These are phyloP conservation scores for Beauveria bassiana DNA, from an alignment of 2,329 filamentous ascomycete species.

Conservation along the genomic window DNA sequence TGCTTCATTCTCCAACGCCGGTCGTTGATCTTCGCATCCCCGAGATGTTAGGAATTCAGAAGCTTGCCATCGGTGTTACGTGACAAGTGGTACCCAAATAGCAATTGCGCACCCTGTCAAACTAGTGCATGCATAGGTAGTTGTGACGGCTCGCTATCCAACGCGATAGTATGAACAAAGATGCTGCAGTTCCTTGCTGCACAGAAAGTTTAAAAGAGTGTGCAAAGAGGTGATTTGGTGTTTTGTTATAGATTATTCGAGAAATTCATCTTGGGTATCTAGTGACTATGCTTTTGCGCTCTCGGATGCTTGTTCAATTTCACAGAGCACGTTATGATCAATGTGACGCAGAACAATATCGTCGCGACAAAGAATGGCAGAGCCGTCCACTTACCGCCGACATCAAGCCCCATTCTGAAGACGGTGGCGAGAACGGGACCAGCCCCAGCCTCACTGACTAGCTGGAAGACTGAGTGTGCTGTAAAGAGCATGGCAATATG, in stretches of 20 bases:
- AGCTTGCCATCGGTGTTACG: neutral
- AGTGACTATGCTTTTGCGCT: neutral
- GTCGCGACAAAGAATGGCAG: conserved; percentile 3
- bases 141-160: no score
- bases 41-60: neutral
- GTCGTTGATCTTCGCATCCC: neutral
- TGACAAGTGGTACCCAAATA: neutral
- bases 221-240: no score
- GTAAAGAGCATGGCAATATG: conserved; percentile 8
- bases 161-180: conserved; percentile 52
- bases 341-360: neutral
- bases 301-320: neutral
- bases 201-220: conserved; percentile 36
- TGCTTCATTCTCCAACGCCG: neutral
- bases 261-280: neutral
- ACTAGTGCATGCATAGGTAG: no score
- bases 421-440: conserved; percentile 1
- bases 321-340: neutral
- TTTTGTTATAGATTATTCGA: no score
- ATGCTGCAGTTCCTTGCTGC: conserved; percentile 60
- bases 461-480: neutral
- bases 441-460: neutral
- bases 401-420: neutral
- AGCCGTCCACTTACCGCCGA: conserved; percentile 2
- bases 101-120: neutral